These are phyloP conservation scores for Euryodendron excelsum DNA, from an alignment of 148 eudicot species.

Conservation along the genomic window DNA sequence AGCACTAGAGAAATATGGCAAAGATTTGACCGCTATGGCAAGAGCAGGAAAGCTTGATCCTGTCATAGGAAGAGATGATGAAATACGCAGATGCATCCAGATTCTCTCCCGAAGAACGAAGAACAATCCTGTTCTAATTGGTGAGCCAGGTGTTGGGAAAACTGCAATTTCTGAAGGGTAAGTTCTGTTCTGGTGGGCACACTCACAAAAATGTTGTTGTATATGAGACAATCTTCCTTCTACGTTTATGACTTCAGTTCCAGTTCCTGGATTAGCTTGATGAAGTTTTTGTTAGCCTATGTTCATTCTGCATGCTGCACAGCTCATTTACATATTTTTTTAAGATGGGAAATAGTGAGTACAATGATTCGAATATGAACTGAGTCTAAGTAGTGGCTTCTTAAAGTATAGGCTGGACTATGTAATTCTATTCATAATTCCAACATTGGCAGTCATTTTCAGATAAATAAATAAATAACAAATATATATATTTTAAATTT, in stretches of 20 bases:
- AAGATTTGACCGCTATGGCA: constrained; percentile 93
- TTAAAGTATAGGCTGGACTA: background rate
- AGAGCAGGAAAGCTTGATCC: constrained; percentile 95
- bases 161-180: constrained; percentile 99
- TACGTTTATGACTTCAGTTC: background rate
- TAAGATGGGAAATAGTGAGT: background rate
- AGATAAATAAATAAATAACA: background rate
- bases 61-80: constrained; percentile 98
- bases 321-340: background rate
- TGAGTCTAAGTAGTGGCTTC: background rate
- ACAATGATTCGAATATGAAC: background rate
- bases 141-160: constrained; percentile 99
- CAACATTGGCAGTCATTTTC: background rate
- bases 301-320: background rate
- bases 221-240: background rate
- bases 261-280: background rate
- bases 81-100: constrained; percentile 91
- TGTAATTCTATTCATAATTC: background rate
- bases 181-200: constrained; percentile 12
- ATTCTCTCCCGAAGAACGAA: constrained; percentile 95
- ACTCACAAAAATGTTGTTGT: background rate
- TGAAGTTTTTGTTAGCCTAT: background rate
- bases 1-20: constrained; percentile 89
- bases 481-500: too few relatives aligned
- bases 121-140: constrained; percentile 94